phyloP scores from a whole-genome alignment of 108 stramenopile species.

The Aurantiochytrium sp. region DNA sequence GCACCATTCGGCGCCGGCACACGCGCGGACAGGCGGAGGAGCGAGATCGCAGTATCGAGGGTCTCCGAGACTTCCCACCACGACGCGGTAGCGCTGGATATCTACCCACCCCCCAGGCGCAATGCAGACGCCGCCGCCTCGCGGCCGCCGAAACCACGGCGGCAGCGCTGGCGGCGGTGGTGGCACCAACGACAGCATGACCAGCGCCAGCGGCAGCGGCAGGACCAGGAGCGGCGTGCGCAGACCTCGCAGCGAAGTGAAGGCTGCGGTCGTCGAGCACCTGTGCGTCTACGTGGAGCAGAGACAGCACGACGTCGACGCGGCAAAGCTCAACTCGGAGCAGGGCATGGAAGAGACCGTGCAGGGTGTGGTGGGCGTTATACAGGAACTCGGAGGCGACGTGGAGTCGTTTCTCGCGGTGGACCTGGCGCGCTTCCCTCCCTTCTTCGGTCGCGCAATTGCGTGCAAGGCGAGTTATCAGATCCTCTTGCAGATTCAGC shows the following conservation, averaged over 20 bases:
- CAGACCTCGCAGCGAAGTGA: not conserved
- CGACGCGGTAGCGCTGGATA: too few species aligned
- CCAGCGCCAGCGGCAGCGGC: too few species aligned
- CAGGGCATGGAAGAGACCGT: not conserved
- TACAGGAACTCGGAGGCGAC: not conserved
- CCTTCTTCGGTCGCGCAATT: not conserved
- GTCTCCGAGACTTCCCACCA: too few species aligned
- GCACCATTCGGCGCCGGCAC: too few species aligned
- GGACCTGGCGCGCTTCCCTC: not conserved
- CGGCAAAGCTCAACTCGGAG: not conserved
- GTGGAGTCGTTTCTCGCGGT: not conserved
- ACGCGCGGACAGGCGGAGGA: too few species aligned
- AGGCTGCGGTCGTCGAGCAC: not conserved
- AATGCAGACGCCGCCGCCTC: too few species aligned
- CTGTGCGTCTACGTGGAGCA: not conserved
- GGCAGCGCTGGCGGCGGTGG: too few species aligned
- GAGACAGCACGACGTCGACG: not conserved
- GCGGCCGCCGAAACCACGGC: too few species aligned
- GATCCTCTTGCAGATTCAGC: not conserved
- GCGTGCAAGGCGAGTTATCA: constrained; percentile 23
- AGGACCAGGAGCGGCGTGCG: too few species aligned
- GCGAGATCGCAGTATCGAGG: too few species aligned
- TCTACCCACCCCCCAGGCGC: too few species aligned
- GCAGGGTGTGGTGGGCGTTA: not conserved
- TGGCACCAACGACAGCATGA: too few species aligned